These are phyloP conservation scores for Psilocybe cubensis DNA, from an alignment of 768 basidiomycete genomes.

Conservation along the genomic window DNA sequence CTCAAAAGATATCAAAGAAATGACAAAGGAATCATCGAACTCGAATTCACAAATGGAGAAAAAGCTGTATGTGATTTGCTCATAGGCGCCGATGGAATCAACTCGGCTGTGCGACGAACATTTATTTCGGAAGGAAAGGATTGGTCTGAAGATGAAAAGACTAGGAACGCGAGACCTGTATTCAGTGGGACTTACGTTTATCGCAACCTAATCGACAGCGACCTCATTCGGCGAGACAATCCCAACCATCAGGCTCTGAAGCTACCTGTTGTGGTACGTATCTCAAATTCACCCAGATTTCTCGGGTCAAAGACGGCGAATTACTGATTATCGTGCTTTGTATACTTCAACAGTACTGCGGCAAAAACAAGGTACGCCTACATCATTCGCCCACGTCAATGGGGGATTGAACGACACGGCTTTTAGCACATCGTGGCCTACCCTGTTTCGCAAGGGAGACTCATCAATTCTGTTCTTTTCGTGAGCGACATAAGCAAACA, in stretches of 20 bases:
- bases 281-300: background rate
- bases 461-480: constrained; percentile 64
- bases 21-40: constrained; percentile 38
- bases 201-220: constrained; percentile 53
- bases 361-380: constrained; percentile 43
- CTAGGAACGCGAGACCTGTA: constrained; percentile 42
- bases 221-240: constrained; percentile 37
- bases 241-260: constrained; percentile 50
- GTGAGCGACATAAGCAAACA: constrained; percentile 49
- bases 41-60: constrained; percentile 63
- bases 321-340: background rate
- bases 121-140: constrained; percentile 33
- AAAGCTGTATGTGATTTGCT: constrained; percentile 61
- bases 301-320: background rate
- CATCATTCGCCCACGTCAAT: background rate
- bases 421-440: constrained; percentile 62
- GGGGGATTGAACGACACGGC: background rate
- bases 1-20: constrained; percentile 52
- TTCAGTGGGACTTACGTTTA: constrained; percentile 63
- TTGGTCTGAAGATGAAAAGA: constrained; percentile 30
- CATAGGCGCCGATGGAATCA: constrained; percentile 67
- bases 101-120: constrained; percentile 47
- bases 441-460: constrained; percentile 54
- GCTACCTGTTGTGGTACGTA: constrained; percentile 46
- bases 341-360: constrained; percentile 49